Percentiles rank a stretch among this genome's conserved stretches.
Conservation (phyloP, 225 moss, liverwort and hornwort genomes). For the Polytrichum formosum region DNA sequence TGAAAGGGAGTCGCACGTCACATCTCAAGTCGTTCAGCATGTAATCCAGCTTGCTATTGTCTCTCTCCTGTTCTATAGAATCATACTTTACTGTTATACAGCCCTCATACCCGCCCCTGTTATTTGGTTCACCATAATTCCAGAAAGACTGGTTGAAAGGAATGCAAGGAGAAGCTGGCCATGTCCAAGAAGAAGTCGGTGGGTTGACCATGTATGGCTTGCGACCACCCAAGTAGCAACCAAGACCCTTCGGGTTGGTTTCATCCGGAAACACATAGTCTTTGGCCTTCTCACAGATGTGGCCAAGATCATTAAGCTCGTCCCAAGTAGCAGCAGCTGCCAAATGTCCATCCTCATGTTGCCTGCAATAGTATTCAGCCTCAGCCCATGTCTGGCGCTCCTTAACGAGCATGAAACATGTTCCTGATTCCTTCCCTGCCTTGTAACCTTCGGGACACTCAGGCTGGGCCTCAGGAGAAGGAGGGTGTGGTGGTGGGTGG, state of each 20-base stretch:
- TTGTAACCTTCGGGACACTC: constrained; percentile 29
- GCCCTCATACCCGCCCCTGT: constrained; percentile 45
- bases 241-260: constrained; percentile 20
- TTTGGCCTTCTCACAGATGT: constrained; percentile 16
- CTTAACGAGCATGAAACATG: constrained; percentile 36
- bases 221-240: constrained; percentile 49
- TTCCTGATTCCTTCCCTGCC: constrained; percentile 11
- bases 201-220: constrained; percentile 24
- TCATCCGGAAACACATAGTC: constrained; percentile 9
- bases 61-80: constrained; percentile 13
- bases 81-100: constrained; percentile 49
- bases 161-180: constrained; percentile 37
- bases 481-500: background rate
- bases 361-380: constrained; percentile 36
- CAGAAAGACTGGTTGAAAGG: constrained; percentile 46
- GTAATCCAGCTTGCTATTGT: constrained; percentile 23
- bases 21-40: constrained; percentile 51
- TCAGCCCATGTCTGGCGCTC: constrained; percentile 31
- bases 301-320: constrained; percentile 37
- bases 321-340: constrained; percentile 34
- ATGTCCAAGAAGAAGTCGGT: constrained; percentile 32
- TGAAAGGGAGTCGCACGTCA: constrained; percentile 35
- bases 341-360: constrained; percentile 36
- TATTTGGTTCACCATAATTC: constrained; percentile 52
- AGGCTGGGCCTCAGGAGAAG: background rate